Evolutionary conservation across 805 yeast genomes (phyloP).

Genomic region (Candida qinlingensis): DNA sequence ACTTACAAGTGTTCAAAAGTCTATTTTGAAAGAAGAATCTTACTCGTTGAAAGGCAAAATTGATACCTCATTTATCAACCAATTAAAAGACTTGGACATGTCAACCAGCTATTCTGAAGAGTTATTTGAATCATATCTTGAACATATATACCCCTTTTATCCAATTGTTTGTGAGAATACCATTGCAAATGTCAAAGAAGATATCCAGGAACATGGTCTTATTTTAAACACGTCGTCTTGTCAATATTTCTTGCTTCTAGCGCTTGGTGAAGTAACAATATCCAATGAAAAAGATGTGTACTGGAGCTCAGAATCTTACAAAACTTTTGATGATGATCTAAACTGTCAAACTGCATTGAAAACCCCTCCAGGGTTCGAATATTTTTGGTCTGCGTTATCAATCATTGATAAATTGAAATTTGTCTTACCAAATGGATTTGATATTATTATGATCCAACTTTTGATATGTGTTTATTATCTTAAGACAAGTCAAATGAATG

Average conservation of each 20-base stretch:
- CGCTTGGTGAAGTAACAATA: conserved; percentile 3
- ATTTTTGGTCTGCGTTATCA: conserved; percentile 6
- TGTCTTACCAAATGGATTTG: conserved; percentile 1
- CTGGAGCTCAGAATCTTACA: conserved; percentile 4
- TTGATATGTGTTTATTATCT: conserved; percentile 1
- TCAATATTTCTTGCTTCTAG: conserved; percentile 2
- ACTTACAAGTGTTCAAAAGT: not conserved
- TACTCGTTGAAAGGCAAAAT: not conserved
- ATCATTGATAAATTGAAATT: not conserved
- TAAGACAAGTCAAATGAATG: conserved; percentile 1
- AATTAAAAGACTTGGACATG: not conserved
- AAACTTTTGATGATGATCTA: no score
- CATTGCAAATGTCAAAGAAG: not conserved
- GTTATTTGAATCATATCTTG: conserved; percentile 2
- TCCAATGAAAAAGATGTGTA: conserved; percentile 1
- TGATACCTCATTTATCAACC: not conserved
- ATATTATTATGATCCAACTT: not conserved
- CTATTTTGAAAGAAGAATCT: not conserved
- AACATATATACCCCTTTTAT: conserved; percentile 4
- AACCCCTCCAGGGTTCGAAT: conserved; percentile 1
- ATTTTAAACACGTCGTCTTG: not conserved
- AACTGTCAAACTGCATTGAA: no score
- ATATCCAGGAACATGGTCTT: not conserved
- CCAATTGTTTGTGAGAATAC: conserved; percentile 5
- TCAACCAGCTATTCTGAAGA: not conserved